Conservation (phyloP, 371 early-diverging fungal genomes). For the Circinella umbellata region DNA sequence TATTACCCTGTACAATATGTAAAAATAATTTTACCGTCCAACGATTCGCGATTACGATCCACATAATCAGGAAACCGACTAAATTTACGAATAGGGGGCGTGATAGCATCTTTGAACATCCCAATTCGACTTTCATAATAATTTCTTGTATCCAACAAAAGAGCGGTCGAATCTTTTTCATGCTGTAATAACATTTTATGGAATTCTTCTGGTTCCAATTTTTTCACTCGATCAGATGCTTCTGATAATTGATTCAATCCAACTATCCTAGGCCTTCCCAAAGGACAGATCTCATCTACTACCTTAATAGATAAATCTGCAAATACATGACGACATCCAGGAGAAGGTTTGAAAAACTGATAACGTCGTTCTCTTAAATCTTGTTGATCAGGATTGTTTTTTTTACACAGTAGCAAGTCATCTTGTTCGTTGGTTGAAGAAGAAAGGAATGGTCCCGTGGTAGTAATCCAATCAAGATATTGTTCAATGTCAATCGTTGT, state of each 20-base stretch:
- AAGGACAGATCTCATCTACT: slow-evolving; percentile 74
- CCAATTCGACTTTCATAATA: slow-evolving; percentile 76
- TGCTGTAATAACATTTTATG: slow-evolving; percentile 35
- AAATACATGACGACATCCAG: slow-evolving; percentile 73
- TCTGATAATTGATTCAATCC: slow-evolving; percentile 18
- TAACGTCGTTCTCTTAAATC: slow-evolving; percentile 15
- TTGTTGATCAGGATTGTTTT: neutral
- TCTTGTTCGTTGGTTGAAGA: neutral
- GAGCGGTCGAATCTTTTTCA: slow-evolving; percentile 35
- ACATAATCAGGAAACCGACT: slow-evolving; percentile 67
- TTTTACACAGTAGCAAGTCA: neutral
- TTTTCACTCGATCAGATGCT: slow-evolving; percentile 30
- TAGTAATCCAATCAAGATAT: slow-evolving; percentile 54
- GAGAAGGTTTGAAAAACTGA: slow-evolving; percentile 72
- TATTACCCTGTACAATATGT: slow-evolving; percentile 77
- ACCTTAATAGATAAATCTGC: slow-evolving; percentile 62
- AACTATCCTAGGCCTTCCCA: slow-evolving; percentile 45
- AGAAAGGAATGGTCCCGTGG: slow-evolving; percentile 10
- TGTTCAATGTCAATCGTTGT: slow-evolving; percentile 35
- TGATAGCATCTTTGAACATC: slow-evolving; percentile 61
- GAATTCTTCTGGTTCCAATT: slow-evolving; percentile 25
- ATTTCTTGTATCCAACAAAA: slow-evolving; percentile 69
- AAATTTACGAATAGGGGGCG: slow-evolving; percentile 72
- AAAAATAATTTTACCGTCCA: slow-evolving; percentile 60
- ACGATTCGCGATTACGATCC: slow-evolving; percentile 49